Evolutionary conservation across 2,329 filamentous ascomycete genomes (phyloP), one percentile per base, ranked within the genome.

Genomic region (Cytospora piceicola): DNA sequence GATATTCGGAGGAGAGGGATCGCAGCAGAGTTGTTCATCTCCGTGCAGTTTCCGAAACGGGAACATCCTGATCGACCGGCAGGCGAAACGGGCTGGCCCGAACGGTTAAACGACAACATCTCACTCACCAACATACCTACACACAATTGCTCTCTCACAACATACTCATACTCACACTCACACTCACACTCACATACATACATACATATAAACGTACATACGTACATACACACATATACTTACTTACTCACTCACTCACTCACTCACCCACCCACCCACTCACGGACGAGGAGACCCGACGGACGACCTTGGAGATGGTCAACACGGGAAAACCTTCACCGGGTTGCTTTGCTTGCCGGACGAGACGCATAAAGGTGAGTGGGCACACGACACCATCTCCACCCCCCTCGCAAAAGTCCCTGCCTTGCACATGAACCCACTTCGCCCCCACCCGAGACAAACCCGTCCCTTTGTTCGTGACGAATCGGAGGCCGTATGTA

Each of bases 291-390:
- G 32, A 34, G 32, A 34, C 12, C n/a, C 20, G 9, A 32, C 49
- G 51, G 9, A 32, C 49, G 51, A 34, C 63, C 30, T 17, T 17
- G 30, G 62, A 24, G 29, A 68, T 68, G 67, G 67, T 68, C 53
- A 68, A 68, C 58, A 68, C 67, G 2, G 67, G 67, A 22, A 68
- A 68, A 55, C 67, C 67, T 22, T 68, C 67, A 20, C 67, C 67
- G 27, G 67, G 67, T 27, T 68, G 67, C 49, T 67, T 67, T 61
- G 64, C 67, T 29, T 68, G 67, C 53, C 65, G 67, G 46, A 56
- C 61, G 12, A 56, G 67, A 42, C 61, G 67, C 30, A 68, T 68
- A 56, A 68, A 68, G 58, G 67, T 68, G 46, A 64, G 67, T 24
- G 32, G 17, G 42, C 29, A n/a, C 17, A n/a, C 1, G 22, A n/a